phyloP scores from a whole-genome alignment of 768 basidiomycete genomes.

The Pleurotus sapidus region DNA sequence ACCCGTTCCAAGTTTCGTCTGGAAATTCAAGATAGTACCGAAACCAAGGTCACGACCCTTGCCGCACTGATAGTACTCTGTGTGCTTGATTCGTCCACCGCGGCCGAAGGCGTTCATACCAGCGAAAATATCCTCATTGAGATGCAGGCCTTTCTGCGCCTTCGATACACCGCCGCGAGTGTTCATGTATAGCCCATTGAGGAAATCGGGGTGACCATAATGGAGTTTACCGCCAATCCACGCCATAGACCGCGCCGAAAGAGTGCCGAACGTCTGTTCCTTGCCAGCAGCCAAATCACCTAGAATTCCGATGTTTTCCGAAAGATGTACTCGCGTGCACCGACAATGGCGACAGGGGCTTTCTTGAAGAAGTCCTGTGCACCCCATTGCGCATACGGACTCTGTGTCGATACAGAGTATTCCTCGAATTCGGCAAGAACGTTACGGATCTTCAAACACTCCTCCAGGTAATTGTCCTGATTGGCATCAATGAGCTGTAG shows the following conservation, averaged over 20 bases:
- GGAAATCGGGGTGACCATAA: slow-evolving; percentile 99
- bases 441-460: slow-evolving; percentile 98
- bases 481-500: slow-evolving; percentile 99
- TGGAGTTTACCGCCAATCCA: slow-evolving; percentile 99
- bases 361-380: slow-evolving; percentile 67
- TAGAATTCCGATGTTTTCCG: slow-evolving; percentile 98
- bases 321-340: slow-evolving; percentile 99
- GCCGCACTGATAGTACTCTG: slow-evolving; percentile 98
- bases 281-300: slow-evolving; percentile 98
- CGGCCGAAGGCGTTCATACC: slow-evolving; percentile 98
- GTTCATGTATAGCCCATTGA: slow-evolving; percentile 96
- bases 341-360: slow-evolving; percentile 93
- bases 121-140: slow-evolving; percentile 99
- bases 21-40: slow-evolving; percentile 98
- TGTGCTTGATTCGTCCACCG: slow-evolving; percentile 97
- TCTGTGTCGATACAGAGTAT: slow-evolving; percentile 79
- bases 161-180: slow-evolving; percentile 98
- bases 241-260: slow-evolving; percentile 92
- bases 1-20: slow-evolving; percentile 99
- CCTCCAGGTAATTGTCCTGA: slow-evolving; percentile 99
- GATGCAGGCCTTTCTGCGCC: slow-evolving; percentile 97
- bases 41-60: slow-evolving; percentile 99
- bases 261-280: slow-evolving; percentile 98
- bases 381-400: slow-evolving; percentile 89
- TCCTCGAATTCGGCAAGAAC: slow-evolving; percentile 98